Conservation (phyloP, 352 stramenopile species). For the Thraustochytrium striatum region DNA sequence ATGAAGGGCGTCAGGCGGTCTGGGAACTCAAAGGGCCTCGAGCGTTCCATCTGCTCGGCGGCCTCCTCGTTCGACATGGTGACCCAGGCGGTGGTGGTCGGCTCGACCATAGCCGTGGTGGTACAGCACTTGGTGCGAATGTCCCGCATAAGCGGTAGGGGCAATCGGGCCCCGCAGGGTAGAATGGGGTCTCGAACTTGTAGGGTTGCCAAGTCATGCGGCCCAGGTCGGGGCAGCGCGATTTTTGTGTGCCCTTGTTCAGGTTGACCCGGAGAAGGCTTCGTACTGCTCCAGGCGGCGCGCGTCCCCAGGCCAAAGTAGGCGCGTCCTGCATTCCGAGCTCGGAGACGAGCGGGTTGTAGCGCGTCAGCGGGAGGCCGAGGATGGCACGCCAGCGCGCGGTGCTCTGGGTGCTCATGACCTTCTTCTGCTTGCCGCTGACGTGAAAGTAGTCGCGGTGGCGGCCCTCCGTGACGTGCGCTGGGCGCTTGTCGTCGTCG, state of each 20-base stretch:
- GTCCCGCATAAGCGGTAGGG: background rate
- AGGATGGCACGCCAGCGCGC: constrained; percentile 26
- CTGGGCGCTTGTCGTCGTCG: constrained; percentile 39
- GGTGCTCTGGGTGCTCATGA: constrained; percentile 33
- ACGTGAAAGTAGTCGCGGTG: background rate
- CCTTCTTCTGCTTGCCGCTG: constrained; percentile 6
- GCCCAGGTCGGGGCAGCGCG: constrained; percentile 8
- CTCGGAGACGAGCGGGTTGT: constrained; percentile 15
- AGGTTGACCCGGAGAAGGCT: constrained; percentile 39
- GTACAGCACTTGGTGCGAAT: constrained; percentile 34
- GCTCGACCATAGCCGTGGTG: no score
- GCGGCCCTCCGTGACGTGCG: background rate
- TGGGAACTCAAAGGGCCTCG: background rate
- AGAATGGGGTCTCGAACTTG: constrained; percentile 5
- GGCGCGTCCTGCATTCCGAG: constrained; percentile 17
- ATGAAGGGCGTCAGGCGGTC: background rate
- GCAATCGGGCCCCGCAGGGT: constrained; percentile 25
- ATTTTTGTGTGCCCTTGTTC: background rate
- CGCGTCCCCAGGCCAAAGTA: constrained; percentile 35
- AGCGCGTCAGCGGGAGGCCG: constrained; percentile 11
- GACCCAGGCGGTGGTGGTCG: no score
- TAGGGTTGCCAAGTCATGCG: constrained; percentile 42
- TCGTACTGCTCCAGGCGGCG: constrained; percentile 31
- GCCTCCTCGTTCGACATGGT: no score
- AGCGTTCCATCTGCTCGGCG: no score